phyloP scores from a whole-genome alignment of 192 early-diverging fungal genomes.

The Umbelopsis isabellina region DNA sequence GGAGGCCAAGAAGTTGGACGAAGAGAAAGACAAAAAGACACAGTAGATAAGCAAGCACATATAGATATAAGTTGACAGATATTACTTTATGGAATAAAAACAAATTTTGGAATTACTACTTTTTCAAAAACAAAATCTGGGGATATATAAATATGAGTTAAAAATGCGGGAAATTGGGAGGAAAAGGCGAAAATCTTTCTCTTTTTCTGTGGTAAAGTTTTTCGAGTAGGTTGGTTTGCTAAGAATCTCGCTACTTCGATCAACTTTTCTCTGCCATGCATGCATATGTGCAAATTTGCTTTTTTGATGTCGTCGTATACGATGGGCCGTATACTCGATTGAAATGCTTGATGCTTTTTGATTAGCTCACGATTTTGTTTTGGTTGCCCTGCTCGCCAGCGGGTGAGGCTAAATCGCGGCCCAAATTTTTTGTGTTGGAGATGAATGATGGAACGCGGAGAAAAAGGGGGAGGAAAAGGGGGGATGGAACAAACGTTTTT shows the following conservation, averaged over 20 bases:
- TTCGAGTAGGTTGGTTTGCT: too few relatives aligned
- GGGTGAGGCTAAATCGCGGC: conserved; percentile 2
- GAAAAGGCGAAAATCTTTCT: too few relatives aligned
- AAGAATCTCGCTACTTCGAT: too few relatives aligned
- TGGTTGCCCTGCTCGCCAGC: conserved; percentile 6
- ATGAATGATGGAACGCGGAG: conserved; percentile 1
- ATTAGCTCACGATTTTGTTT: neutral
- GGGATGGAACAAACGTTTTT: neutral
- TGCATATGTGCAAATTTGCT: too few relatives aligned
- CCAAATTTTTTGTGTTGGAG: neutral
- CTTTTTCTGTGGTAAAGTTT: too few relatives aligned
- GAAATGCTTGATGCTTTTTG: neutral
- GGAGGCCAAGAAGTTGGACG: conserved; percentile 33
- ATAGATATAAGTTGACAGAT: neutral
- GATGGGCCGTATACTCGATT: neutral
- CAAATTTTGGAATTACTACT: conserved; percentile 12
- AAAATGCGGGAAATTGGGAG: too few relatives aligned
- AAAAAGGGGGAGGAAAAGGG: neutral
- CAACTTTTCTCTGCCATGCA: too few relatives aligned
- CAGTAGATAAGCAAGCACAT: neutral
- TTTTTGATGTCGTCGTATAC: too few relatives aligned
- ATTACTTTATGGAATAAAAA: conserved; percentile 6
- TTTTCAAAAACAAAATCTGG: neutral
- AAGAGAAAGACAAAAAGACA: conserved; percentile 34
- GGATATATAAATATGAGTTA: too few relatives aligned